A percentile compares a stretch with the other conserved stretches of the same genome.
Evolutionary conservation across 2,329 filamentous ascomycete genomes (phyloP).

Genomic region (Lojkania enalia): DNA sequence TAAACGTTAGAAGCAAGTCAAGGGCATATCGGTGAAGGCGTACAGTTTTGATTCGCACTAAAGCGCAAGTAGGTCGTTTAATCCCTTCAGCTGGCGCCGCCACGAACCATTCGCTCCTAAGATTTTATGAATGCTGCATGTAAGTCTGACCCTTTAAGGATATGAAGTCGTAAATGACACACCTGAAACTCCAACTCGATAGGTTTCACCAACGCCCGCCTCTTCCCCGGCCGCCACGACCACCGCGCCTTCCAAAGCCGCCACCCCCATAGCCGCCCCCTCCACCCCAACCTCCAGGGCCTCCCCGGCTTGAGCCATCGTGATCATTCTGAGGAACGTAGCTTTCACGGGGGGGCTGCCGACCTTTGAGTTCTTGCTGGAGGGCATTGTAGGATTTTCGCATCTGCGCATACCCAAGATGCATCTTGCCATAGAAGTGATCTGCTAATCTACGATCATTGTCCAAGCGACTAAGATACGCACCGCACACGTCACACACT

Average conservation of each 20-base stretch:
- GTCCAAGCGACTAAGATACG: conserved; percentile 87
- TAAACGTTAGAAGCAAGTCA: too few relatives aligned
- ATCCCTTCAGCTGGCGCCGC: too few relatives aligned
- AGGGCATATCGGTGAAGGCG: too few relatives aligned
- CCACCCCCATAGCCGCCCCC: conserved; percentile 20
- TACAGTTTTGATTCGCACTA: too few relatives aligned
- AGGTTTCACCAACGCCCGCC: conserved; percentile 27
- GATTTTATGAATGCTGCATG: too few relatives aligned
- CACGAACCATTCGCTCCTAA: too few relatives aligned
- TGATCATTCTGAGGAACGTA: conserved; percentile 18
- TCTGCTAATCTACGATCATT: conserved; percentile 93
- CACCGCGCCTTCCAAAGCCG: conserved; percentile 26
- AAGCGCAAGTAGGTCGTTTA: too few relatives aligned
- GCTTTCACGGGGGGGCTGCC: conserved; percentile 59
- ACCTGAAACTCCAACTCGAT: conserved; percentile 40
- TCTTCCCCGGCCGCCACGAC: conserved; percentile 30
- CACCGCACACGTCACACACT: conserved; percentile 97
- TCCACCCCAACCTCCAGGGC: conserved; percentile 26
- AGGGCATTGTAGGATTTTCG: conserved; percentile 88
- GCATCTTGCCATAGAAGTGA: conserved; percentile 99
- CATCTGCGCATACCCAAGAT: conserved; percentile 97
- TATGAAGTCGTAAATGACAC: conserved; percentile 34
- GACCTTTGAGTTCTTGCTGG: conserved; percentile 80
- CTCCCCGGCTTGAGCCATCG: conserved; percentile 27
- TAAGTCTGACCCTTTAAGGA: too few relatives aligned